Evolutionary conservation across 148 eudicot genomes (phyloP).

Genomic region (Spergularia marina): DNA sequence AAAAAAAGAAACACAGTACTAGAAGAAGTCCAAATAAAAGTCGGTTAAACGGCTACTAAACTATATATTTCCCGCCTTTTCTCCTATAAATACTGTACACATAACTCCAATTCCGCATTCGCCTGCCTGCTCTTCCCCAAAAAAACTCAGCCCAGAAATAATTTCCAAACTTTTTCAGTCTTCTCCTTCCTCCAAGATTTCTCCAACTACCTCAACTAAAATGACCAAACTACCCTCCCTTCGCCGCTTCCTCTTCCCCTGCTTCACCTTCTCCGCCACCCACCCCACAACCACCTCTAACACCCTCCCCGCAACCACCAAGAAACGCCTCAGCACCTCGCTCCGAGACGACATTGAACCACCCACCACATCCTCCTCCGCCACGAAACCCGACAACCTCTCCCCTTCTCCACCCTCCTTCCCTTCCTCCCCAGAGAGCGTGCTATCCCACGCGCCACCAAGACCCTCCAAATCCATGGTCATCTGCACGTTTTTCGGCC

Average conservation of each 20-base stretch:
- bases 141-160: background rate
- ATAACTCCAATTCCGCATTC: background rate
- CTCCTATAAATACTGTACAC: slow-evolving; percentile 10
- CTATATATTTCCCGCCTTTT: slow-evolving; percentile 8
- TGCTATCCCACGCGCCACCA: slow-evolving; percentile 40
- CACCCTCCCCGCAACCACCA: slow-evolving; percentile 26
- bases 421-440: slow-evolving; percentile 16
- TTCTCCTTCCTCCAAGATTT: background rate
- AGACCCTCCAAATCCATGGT: slow-evolving; percentile 75
- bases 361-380: slow-evolving; percentile 6
- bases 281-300: slow-evolving; percentile 30
- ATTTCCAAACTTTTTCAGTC: background rate
- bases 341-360: slow-evolving; percentile 52
- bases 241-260: slow-evolving; percentile 67
- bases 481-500: slow-evolving; percentile 83
- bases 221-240: slow-evolving; percentile 64
- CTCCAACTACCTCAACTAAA: no score
- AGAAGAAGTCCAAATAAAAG: background rate
- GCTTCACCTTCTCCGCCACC: slow-evolving; percentile 39
- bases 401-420: slow-evolving; percentile 4
- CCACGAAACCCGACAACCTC: slow-evolving; percentile 10
- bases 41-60: background rate
- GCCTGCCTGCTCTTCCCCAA: background rate
- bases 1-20: background rate
- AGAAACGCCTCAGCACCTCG: slow-evolving; percentile 81